Evolutionary conservation across 106 monocot genomes (phyloP).

Genomic region (Dendrobium huoshanense): DNA sequence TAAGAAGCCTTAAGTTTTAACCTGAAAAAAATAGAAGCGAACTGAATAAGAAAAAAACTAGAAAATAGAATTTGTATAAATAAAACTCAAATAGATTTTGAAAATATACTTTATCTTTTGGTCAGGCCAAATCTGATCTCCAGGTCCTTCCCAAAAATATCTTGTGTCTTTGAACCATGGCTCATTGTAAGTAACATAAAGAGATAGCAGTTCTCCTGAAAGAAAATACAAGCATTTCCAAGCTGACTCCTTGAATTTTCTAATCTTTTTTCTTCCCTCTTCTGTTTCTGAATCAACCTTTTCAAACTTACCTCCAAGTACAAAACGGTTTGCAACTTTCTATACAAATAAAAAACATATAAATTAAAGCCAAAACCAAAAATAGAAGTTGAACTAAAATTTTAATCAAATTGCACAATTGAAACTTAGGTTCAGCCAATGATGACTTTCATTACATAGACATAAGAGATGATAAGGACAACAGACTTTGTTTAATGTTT

Average conservation of each 20-base stretch:
- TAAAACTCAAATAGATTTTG: not conserved
- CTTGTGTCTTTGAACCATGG: constrained; percentile 81
- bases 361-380: not conserved
- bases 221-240: constrained; percentile 86
- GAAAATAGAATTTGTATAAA: not conserved
- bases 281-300: constrained; percentile 35
- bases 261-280: constrained; percentile 55
- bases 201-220: constrained; percentile 49
- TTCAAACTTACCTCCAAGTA: constrained; percentile 42
- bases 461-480: too few relatives aligned
- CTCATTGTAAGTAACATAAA: constrained; percentile 71
- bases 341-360: constrained; percentile 14
- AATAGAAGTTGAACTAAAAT: not conserved
- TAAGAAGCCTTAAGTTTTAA: constrained; percentile 72
- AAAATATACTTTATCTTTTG: constrained; percentile 59
- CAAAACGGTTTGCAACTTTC: constrained; percentile 35
- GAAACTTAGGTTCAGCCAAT: not conserved
- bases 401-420: not conserved
- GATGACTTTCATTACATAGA: not conserved
- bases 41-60: constrained; percentile 5
- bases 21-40: constrained; percentile 15
- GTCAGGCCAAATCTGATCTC: constrained; percentile 81
- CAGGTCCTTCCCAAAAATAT: constrained; percentile 88
- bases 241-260: constrained; percentile 88
- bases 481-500: too few relatives aligned